phyloP scores from a whole-genome alignment of 768 basidiomycete genomes.

The Cytidiella melzeri region DNA sequence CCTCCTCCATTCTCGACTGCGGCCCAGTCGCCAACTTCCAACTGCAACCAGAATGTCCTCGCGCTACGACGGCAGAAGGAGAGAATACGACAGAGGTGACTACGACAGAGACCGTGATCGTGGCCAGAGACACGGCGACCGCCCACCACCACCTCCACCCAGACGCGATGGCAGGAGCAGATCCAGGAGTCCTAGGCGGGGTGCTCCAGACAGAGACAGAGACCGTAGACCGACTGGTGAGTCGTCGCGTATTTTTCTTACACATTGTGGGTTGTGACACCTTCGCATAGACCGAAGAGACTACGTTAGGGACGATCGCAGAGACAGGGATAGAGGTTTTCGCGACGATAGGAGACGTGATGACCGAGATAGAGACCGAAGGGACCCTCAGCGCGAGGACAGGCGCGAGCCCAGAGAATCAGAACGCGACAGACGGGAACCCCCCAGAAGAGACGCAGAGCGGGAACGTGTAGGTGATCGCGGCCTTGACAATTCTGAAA shows the following conservation, averaged over 20 bases:
- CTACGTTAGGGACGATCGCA: slow-evolving; percentile 19
- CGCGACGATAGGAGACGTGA: slow-evolving; percentile 52
- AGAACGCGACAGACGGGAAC: slow-evolving; percentile 24
- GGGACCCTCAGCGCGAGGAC: slow-evolving; percentile 25
- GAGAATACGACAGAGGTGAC: slow-evolving; percentile 21
- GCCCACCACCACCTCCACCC: too few relatives aligned
- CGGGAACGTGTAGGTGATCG: not conserved
- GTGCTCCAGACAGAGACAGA: slow-evolving; percentile 18
- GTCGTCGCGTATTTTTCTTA: not conserved
- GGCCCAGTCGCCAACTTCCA: not conserved
- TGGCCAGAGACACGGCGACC: too few relatives aligned
- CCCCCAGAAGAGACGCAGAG: slow-evolving; percentile 10
- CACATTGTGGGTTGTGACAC: not conserved
- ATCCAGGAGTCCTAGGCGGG: slow-evolving; percentile 21
- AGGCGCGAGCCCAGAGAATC: slow-evolving; percentile 37
- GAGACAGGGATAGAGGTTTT: slow-evolving; percentile 33
- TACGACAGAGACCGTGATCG: slow-evolving; percentile 13
- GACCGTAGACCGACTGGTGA: slow-evolving; percentile 15
- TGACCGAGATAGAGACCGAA: slow-evolving; percentile 47
- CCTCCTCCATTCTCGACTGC: too few relatives aligned
- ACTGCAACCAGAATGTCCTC: slow-evolving; percentile 25
- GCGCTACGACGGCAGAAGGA: slow-evolving; percentile 25
- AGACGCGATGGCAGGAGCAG: slow-evolving; percentile 17
- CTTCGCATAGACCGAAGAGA: slow-evolving; percentile 19
- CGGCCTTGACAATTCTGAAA: slow-evolving; percentile 27